phyloP scores from a whole-genome alignment of 2,329 filamentous ascomycete genomes.

The Colletotrichum orbiculare region DNA sequence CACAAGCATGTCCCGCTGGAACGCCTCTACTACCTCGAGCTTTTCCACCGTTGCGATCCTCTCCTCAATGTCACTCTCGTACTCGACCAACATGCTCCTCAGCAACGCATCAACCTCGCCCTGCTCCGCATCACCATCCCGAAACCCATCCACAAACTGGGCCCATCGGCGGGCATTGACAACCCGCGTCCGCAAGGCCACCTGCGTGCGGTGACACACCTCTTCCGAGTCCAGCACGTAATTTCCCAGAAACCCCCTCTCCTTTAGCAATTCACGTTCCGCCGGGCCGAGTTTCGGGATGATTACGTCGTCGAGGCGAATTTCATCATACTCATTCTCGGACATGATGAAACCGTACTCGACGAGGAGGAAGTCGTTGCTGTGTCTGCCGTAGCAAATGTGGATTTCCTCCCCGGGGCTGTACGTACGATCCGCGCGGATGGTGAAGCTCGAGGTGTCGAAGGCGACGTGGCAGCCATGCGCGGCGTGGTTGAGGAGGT shows the following conservation, averaged over 20 bases:
- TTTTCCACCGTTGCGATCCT: slow-evolving; percentile 44
- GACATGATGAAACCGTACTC: slow-evolving; percentile 70
- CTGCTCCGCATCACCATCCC: slow-evolving; percentile 58
- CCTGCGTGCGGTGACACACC: slow-evolving; percentile 67
- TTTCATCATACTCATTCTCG: slow-evolving; percentile 63
- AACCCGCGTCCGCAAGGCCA: slow-evolving; percentile 57
- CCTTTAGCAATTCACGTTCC: slow-evolving; percentile 54
- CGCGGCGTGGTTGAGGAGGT: slow-evolving; percentile 73
- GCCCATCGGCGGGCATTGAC: slow-evolving; percentile 54
- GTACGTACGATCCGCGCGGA: slow-evolving; percentile 64
- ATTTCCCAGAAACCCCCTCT: slow-evolving; percentile 59
- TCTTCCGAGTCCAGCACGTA: slow-evolving; percentile 62
- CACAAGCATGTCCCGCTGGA: slow-evolving; percentile 51
- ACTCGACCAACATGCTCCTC: slow-evolving; percentile 50
- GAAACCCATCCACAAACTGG: slow-evolving; percentile 57
- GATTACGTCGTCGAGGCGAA: slow-evolving; percentile 59
- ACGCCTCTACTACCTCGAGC: slow-evolving; percentile 44
- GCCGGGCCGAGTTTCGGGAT: slow-evolving; percentile 48
- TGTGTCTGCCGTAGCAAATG: slow-evolving; percentile 76
- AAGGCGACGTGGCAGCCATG: slow-evolving; percentile 64
- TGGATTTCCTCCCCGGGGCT: slow-evolving; percentile 71
- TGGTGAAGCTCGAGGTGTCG: slow-evolving; percentile 61
- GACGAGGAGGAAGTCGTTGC: slow-evolving; percentile 77
- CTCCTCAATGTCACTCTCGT: slow-evolving; percentile 46
- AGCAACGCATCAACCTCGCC: slow-evolving; percentile 50